Evolutionary conservation across 2,329 filamentous ascomycete genomes (phyloP).

Genomic region (Calonectria pauciramosa): DNA sequence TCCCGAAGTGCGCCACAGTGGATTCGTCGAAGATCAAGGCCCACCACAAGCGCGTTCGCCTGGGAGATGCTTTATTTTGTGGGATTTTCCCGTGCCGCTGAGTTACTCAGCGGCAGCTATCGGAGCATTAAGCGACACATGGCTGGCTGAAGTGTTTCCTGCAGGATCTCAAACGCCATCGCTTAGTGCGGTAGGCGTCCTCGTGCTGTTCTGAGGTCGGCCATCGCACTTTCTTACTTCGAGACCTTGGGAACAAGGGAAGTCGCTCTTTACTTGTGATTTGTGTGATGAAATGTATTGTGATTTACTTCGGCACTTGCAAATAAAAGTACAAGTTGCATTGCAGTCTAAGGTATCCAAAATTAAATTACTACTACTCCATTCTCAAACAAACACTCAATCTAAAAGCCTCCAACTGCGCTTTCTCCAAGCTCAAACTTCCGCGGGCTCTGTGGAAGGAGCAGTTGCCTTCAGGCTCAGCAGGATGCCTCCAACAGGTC

Average conservation of each 20-base stretch:
- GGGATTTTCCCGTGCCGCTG: background rate
- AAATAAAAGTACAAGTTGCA: background rate
- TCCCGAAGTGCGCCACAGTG: background rate
- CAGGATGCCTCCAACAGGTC: background rate
- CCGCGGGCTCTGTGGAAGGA: background rate
- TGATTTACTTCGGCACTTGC: background rate
- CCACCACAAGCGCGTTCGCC: background rate
- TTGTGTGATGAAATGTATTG: background rate
- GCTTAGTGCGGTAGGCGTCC: background rate
- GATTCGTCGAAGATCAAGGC: background rate
- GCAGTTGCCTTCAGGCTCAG: background rate
- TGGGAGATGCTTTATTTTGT: background rate
- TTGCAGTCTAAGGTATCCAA: background rate
- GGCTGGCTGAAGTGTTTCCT: background rate
- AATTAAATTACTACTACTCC: background rate
- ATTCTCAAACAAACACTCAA: background rate
- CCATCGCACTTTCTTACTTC: background rate
- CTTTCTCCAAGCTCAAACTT: background rate
- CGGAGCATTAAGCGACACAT: background rate
- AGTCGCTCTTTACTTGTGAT: background rate
- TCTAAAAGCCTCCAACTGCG: background rate
- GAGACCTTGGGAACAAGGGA: background rate
- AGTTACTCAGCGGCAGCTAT: background rate
- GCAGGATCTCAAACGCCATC: background rate
- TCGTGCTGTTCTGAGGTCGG: background rate